phyloP scores from a whole-genome alignment of 2,329 filamentous ascomycete genomes.

The Apiospora kogelbergensis region DNA sequence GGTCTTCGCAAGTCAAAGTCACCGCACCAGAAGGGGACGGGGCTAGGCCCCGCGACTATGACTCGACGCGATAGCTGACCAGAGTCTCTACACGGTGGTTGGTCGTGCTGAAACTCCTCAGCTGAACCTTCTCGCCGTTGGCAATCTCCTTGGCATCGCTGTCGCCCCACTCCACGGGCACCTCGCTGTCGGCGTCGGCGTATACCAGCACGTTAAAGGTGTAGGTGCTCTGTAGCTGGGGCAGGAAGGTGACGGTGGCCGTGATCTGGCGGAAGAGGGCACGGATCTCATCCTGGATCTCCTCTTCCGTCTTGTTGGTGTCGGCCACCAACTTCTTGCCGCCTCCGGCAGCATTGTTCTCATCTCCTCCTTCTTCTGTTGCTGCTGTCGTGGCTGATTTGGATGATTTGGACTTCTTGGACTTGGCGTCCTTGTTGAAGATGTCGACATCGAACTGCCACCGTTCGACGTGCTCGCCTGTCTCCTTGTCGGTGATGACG shows the following conservation, averaged over 20 bases:
- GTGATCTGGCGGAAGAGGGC: conserved; percentile 98
- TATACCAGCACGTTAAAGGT: conserved; percentile 99
- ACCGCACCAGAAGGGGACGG: not conserved
- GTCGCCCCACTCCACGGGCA: conserved; percentile 97
- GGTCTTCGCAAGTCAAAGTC: not conserved
- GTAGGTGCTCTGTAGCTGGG: conserved; percentile 90
- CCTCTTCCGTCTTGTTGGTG: conserved; percentile 83
- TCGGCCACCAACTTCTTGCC: conserved; percentile 24
- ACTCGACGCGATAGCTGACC: conserved; percentile 75
- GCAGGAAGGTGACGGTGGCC: conserved; percentile 93
- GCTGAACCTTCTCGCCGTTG: conserved; percentile 90
- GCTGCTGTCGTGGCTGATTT: conserved; percentile 56
- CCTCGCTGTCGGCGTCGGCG: conserved; percentile 92
- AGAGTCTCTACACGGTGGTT: conserved; percentile 93
- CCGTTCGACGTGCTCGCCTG: conserved; percentile 90
- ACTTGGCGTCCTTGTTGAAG: conserved; percentile 37
- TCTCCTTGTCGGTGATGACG: conserved; percentile 96
- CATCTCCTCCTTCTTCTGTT: conserved; percentile 19
- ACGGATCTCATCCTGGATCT: conserved; percentile 95
- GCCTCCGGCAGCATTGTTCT: conserved; percentile 30
- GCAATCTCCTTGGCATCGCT: conserved; percentile 96
- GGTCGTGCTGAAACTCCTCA: conserved; percentile 93
- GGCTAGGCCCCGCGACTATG: not conserved
- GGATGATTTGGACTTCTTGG: conserved; percentile 31
- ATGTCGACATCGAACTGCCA: conserved; percentile 90